These are phyloP conservation scores for Penicillium egyptiacum DNA, from an alignment of 495 filamentous ascomycete species.

Conservation along the genomic window DNA sequence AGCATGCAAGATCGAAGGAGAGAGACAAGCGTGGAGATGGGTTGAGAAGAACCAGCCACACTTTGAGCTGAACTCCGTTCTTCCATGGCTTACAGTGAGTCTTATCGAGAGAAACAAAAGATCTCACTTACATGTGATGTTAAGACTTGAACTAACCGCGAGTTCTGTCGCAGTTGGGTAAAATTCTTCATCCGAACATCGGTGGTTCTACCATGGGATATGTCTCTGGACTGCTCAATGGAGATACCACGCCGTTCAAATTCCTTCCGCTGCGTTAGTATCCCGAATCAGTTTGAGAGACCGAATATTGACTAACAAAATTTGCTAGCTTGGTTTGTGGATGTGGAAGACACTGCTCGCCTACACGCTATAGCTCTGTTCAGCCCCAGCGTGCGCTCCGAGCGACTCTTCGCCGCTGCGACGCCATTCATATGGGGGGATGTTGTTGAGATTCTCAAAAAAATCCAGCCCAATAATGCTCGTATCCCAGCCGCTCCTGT, in stretches of 20 bases:
- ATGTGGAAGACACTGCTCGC: constrained; percentile 50
- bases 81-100: constrained; percentile 43
- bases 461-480: not conserved
- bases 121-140: not conserved
- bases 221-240: constrained; percentile 28
- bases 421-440: constrained; percentile 36
- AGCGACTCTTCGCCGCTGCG: constrained; percentile 50
- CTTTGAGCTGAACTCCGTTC: constrained; percentile 50
- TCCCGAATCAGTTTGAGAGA: no score
- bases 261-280: constrained; percentile 29
- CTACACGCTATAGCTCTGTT: constrained; percentile 51
- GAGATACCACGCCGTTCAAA: constrained; percentile 20
- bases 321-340: constrained; percentile 34
- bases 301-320: not conserved
- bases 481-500: not conserved
- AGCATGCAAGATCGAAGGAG: constrained; percentile 53
- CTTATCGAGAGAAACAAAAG: not conserved
- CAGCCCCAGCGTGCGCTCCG: constrained; percentile 35
- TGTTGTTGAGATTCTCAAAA: constrained; percentile 19
- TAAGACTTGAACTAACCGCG: not conserved
- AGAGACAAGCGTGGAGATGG: constrained; percentile 54
- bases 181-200: constrained; percentile 28
- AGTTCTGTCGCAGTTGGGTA: constrained; percentile 20
- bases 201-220: constrained; percentile 27
- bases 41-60: constrained; percentile 44